These are phyloP conservation scores for Mimosa pudica DNA, from an alignment of 306 rosid genomes.

Conservation along the genomic window DNA sequence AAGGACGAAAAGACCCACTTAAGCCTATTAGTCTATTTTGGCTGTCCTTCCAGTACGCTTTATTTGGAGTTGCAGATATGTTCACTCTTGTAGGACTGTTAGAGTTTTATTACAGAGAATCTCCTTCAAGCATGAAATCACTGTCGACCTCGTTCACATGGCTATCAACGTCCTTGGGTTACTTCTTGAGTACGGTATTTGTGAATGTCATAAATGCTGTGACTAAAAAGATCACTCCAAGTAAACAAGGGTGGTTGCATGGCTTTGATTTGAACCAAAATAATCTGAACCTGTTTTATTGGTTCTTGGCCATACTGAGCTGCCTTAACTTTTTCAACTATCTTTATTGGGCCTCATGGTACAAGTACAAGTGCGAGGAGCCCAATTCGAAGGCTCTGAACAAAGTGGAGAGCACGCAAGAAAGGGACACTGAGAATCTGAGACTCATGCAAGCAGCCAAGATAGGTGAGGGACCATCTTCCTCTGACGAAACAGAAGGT, in stretches of 20 bases:
- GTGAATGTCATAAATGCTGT: conserved; percentile 64
- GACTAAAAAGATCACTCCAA: conserved; percentile 56
- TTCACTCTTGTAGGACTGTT: conserved; percentile 80
- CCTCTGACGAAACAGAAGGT: conserved; percentile 40
- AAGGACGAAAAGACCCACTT: conserved; percentile 44
- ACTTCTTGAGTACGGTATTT: conserved; percentile 65
- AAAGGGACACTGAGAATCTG: conserved; percentile 19
- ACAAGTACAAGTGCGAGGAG: conserved; percentile 78
- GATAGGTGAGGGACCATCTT: conserved; percentile 49
- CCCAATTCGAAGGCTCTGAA: conserved; percentile 27
- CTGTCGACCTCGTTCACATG: conserved; percentile 78
- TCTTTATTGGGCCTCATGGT: conserved; percentile 72
- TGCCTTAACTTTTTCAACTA: conserved; percentile 69
- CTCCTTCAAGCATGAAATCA: conserved; percentile 77
- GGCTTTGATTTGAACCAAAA: conserved; percentile 56
- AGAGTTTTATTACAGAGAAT: conserved; percentile 83
- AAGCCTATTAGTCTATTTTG: conserved; percentile 70
- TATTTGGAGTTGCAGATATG: conserved; percentile 92
- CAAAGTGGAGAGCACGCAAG: conserved; percentile 15
- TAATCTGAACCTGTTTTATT: conserved; percentile 73
- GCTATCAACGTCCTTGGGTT: conserved; percentile 71
- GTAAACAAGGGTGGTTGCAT: conserved; percentile 73
- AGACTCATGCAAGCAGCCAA: conserved; percentile 39
- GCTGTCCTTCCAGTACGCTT: conserved; percentile 78
- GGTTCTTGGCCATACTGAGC: conserved; percentile 86